phyloP scores from a whole-genome alignment of 1,284 basidiomycete genomes.

The Porogramme epimiltina region DNA sequence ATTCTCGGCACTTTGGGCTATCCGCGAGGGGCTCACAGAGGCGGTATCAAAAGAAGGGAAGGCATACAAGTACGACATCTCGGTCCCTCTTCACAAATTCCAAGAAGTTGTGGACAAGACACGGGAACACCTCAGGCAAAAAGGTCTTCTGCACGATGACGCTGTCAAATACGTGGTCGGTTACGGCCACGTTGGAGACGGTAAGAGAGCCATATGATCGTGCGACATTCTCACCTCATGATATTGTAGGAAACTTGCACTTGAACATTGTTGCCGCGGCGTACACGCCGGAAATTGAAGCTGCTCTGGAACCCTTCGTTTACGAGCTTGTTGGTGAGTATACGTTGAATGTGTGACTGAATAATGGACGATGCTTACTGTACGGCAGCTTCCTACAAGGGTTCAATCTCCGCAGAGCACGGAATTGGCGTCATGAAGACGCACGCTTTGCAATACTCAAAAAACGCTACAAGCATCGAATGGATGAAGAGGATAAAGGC shows the following conservation, averaged over 20 bases:
- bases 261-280: slow-evolving; percentile 89
- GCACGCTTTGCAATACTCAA: slow-evolving; percentile 88
- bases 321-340: slow-evolving; percentile 88
- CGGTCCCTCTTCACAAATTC: slow-evolving; percentile 88
- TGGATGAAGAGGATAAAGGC: slow-evolving; percentile 91
- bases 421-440: slow-evolving; percentile 96
- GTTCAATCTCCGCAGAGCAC: slow-evolving; percentile 96
- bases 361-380: not conserved
- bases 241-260: slow-evolving; percentile 82
- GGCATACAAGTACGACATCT: slow-evolving; percentile 98
- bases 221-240: not conserved
- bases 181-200: slow-evolving; percentile 97
- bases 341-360: not conserved
- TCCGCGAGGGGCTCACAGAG: slow-evolving; percentile 95
- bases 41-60: slow-evolving; percentile 94
- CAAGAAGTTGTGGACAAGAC: slow-evolving; percentile 88
- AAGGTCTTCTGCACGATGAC: slow-evolving; percentile 73
- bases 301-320: slow-evolving; percentile 91
- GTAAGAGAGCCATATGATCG: slow-evolving; percentile 44
- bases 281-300: slow-evolving; percentile 85
- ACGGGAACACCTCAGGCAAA: slow-evolving; percentile 70
- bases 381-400: slow-evolving; percentile 62
- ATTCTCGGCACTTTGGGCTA: slow-evolving; percentile 87
- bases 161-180: slow-evolving; percentile 86
- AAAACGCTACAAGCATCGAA: slow-evolving; percentile 77